Base-by-base conservation (phyloP, 768 basidiomycete genomes). In the Mrakia blollopis region DNA sequence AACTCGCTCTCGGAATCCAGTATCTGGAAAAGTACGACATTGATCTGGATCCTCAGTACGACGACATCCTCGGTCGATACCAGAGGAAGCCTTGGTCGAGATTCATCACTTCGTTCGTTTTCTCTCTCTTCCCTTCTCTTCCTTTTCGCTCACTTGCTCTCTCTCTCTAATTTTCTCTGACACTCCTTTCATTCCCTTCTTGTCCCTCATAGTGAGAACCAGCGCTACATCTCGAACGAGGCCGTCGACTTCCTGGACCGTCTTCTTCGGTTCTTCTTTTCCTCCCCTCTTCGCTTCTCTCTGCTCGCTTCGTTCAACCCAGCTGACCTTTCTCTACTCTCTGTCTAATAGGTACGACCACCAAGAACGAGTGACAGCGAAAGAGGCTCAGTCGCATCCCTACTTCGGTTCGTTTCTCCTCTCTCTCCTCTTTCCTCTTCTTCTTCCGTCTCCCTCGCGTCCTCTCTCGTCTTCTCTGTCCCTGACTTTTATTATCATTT, bases 241-340 rank as follows among this genome's bases (percentile, higher is more conserved):
- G 96, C 94, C 52, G 92, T 98, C 81, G 95, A 97, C 85, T 90
- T 98, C 81, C 85, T 98, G 78, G 96, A 98, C 85, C 94, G 94
- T 85, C 87, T 98, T 47, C 70, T 78, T 32, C 54, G 73, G 77
- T 76, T 70, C 30, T 70, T 35, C 21, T 2, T 35, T 14, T 10
- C 10, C 8, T 35, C 63, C 23, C 30, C 13, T 30, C 35, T 37
- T 8, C 5, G 1, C 28, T 35, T 39, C 18, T 37, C 63, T n/a
- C n/a, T n/a, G 0, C 14, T 37, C 32, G 63, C 32, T 2, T 16
- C 9, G 16, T 50, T 50, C 47, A 2, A 50, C 13, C 2, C 37
- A 96, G 82, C 47, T 50, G 47, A 50, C 47, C 11, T 50, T 14
- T 50, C 18, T 50, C 47, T 4, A 50, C 0, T 14, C 3, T 50